Evolutionary conservation across 108 stramenopile species (phyloP).

Genomic region (Skeletonema marinoi): DNA sequence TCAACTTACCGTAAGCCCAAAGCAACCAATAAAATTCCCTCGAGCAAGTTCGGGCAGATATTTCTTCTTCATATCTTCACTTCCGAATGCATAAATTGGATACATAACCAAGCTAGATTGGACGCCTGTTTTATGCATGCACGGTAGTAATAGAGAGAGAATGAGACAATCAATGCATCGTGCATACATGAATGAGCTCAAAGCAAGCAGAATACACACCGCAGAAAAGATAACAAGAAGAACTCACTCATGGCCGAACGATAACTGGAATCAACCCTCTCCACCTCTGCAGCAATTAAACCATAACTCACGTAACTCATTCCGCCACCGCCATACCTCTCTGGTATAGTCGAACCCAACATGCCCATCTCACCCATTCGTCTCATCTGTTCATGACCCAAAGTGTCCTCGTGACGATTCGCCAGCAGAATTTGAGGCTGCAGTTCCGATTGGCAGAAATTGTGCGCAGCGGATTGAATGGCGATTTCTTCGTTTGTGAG

Average conservation of each 20-base stretch:
- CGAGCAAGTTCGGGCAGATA: conserved; percentile 87
- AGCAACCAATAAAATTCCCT: conserved; percentile 91
- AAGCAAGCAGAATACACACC: not conserved
- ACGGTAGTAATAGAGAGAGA: no score
- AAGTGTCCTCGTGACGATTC: conserved; percentile 83
- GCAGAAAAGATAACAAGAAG: not conserved
- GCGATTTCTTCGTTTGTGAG: conserved; percentile 2
- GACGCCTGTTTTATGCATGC: conserved; percentile 54
- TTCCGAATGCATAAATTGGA: conserved; percentile 93
- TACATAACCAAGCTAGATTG: conserved; percentile 95
- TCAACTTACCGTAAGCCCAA: conserved; percentile 85
- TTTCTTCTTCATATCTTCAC: conserved; percentile 80
- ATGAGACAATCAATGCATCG: no score
- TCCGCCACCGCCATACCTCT: conserved; percentile 84
- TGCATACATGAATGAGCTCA: not conserved
- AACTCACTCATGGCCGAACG: conserved; percentile 82
- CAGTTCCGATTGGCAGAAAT: conserved; percentile 84
- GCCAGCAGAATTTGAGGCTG: conserved; percentile 78
- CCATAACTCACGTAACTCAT: conserved; percentile 91
- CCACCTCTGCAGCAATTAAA: conserved; percentile 87
- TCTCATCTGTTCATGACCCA: conserved; percentile 76
- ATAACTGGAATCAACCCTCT: conserved; percentile 90
- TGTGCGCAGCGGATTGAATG: conserved; percentile 60
- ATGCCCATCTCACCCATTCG: conserved; percentile 91
- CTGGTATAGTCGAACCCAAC: conserved; percentile 87